Percentiles rank a stretch among this genome's conserved stretches.
These are phyloP conservation scores for Multifurca ochricompacta DNA, from an alignment of 768 basidiomycete genomes.

Conservation along the genomic window DNA sequence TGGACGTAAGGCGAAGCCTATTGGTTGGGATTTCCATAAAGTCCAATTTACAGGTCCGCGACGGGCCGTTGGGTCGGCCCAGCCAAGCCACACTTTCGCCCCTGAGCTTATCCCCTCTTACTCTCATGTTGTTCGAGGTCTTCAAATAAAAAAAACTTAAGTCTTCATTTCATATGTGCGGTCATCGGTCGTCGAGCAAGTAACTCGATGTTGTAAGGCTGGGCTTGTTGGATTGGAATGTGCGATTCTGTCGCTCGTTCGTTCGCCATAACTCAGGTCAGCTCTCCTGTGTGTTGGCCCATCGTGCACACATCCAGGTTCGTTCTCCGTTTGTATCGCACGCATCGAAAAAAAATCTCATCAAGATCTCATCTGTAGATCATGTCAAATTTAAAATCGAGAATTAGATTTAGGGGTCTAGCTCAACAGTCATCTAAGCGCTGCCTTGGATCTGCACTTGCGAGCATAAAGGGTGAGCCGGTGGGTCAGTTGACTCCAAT, in stretches of 20 bases:
- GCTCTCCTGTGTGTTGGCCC: neutral
- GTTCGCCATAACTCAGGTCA: neutral
- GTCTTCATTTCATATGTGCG: neutral
- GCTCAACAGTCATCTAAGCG: neutral
- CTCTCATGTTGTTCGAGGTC: neutral
- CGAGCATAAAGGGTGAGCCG: neutral
- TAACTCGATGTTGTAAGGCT: neutral
- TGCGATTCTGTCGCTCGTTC: neutral
- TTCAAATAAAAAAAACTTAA: neutral
- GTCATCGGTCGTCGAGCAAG: neutral
- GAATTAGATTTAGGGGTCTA: constrained; percentile 7
- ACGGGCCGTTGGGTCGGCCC: constrained; percentile 2
- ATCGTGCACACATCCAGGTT: too few species aligned
- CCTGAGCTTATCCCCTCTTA: constrained; percentile 2
- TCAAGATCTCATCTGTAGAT: constrained; percentile 11
- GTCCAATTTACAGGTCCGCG: constrained; percentile 5
- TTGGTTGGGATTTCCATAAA: neutral
- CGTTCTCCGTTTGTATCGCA: neutral
- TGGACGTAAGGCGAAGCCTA: neutral
- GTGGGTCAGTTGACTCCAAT: constrained; percentile 4
- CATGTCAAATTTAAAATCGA: neutral
- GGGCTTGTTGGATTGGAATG: neutral
- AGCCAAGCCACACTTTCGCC: neutral
- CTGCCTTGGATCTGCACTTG: neutral
- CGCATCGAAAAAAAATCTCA: neutral